These are phyloP conservation scores for Malania oleifera DNA, from an alignment of 164 flowering plant species.

Conservation along the genomic window DNA sequence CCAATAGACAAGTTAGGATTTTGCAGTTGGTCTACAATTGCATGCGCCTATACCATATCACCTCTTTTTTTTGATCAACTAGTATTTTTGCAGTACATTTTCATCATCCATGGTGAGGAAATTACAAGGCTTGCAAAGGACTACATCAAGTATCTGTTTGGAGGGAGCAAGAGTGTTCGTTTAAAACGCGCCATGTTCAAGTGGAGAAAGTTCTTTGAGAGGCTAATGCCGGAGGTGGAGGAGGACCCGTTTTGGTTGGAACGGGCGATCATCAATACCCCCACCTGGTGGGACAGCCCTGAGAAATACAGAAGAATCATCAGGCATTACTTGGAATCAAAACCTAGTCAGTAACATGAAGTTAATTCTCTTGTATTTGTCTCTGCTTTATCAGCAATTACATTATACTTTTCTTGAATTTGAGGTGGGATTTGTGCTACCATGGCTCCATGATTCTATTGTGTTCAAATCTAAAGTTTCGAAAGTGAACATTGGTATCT, in stretches of 20 bases:
- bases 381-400: too few species aligned
- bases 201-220: constrained; percentile 26
- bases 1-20: too few species aligned
- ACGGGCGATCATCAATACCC: constrained; percentile 41
- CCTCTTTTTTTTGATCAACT: neutral
- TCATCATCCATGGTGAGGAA: constrained; percentile 56
- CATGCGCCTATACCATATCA: neutral
- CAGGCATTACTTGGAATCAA: constrained; percentile 7
- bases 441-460: too few species aligned
- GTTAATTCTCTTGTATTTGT: too few species aligned
- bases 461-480: too few species aligned
- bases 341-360: neutral
- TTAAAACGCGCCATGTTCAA: constrained; percentile 29
- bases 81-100: constrained; percentile 56
- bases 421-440: too few species aligned
- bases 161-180: constrained; percentile 42
- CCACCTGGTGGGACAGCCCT: constrained; percentile 59
- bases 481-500: too few species aligned
- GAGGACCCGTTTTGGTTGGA: constrained; percentile 41
- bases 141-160: constrained; percentile 38
- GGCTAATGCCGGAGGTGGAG: constrained; percentile 22
- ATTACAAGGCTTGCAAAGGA: constrained; percentile 38
- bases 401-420: too few species aligned
- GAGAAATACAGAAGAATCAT: constrained; percentile 20
- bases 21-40: neutral